Evolutionary conservation across 768 basidiomycete species (phyloP).

Genomic region (Coprinopsis strossmayeri): DNA sequence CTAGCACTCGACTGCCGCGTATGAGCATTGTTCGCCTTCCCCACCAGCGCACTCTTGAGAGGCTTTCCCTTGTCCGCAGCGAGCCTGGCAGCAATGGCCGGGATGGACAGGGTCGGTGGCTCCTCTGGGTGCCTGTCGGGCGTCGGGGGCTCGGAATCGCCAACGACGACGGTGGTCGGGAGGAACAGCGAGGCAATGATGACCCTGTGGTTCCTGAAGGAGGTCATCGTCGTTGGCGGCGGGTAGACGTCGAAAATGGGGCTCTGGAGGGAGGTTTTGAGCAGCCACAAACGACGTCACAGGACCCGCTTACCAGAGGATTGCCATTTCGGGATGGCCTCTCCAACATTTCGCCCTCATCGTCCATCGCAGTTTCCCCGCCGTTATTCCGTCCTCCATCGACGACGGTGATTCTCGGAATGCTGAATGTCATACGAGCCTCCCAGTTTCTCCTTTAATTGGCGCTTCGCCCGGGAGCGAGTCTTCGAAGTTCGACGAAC

Average conservation of each 20-base stretch:
- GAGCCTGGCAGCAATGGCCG: slow-evolving; percentile 18
- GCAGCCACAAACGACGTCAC: slow-evolving; percentile 6
- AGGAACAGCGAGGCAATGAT: slow-evolving; percentile 84
- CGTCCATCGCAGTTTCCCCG: slow-evolving; percentile 5
- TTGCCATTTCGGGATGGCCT: slow-evolving; percentile 4
- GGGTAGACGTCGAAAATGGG: neutral
- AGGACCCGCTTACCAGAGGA: neutral
- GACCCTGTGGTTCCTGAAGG: slow-evolving; percentile 66
- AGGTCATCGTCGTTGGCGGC: slow-evolving; percentile 41
- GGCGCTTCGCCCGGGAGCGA: no score
- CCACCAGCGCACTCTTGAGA: slow-evolving; percentile 11
- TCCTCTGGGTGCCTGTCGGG: slow-evolving; percentile 25
- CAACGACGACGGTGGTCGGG: slow-evolving; percentile 63
- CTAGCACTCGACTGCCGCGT: slow-evolving; percentile 20
- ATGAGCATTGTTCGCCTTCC: slow-evolving; percentile 14
- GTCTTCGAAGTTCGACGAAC: no score
- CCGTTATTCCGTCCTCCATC: slow-evolving; percentile 6
- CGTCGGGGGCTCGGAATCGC: slow-evolving; percentile 48
- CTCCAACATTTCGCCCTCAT: slow-evolving; percentile 6
- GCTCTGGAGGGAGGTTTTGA: neutral
- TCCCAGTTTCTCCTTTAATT: no score
- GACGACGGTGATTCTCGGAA: slow-evolving; percentile 10
- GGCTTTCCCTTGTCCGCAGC: slow-evolving; percentile 7
- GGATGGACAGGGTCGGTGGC: slow-evolving; percentile 16
- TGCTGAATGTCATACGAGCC: slow-evolving; percentile 2